A percentile compares a stretch with the other conserved stretches of the same genome.
phyloP scores from a whole-genome alignment of 129 eudicot species.

The Silybum marianum region DNA sequence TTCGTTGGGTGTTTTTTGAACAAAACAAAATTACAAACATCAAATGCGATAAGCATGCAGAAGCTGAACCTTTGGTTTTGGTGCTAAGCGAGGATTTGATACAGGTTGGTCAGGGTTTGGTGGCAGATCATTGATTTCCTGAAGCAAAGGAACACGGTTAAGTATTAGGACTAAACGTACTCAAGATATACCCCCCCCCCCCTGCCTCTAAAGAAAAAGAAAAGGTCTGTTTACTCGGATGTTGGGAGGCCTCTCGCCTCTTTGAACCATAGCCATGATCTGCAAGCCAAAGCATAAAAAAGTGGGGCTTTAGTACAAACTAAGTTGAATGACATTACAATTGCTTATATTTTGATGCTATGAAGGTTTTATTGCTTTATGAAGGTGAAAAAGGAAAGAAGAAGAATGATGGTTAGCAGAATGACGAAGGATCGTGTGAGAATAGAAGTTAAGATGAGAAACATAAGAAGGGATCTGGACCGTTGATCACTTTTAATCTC shows the following conservation, averaged over 20 bases:
- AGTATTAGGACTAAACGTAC: neutral
- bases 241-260: slow-evolving; percentile 96
- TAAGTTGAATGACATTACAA: neutral
- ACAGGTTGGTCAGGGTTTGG: slow-evolving; percentile 95
- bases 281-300: slow-evolving; percentile 36
- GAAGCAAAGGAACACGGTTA: slow-evolving; percentile 24
- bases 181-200: neutral
- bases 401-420: neutral
- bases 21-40: neutral
- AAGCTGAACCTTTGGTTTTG: slow-evolving; percentile 71
- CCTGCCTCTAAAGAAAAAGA: neutral
- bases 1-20: too few relatives aligned
- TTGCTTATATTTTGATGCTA: neutral
- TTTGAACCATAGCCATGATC: slow-evolving; percentile 92
- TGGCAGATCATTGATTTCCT: slow-evolving; percentile 89
- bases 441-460: too few relatives aligned
- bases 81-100: slow-evolving; percentile 76
- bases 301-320: neutral
- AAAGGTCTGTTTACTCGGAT: slow-evolving; percentile 53
- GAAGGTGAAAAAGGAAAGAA: neutral
- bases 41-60: neutral
- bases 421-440: too few relatives aligned
- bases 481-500: too few relatives aligned
- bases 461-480: too few relatives aligned
- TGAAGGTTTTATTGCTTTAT: neutral